These are phyloP conservation scores for Rhodamnia rubescens DNA, from an alignment of 345 rosid genomes.

Conservation along the genomic window DNA sequence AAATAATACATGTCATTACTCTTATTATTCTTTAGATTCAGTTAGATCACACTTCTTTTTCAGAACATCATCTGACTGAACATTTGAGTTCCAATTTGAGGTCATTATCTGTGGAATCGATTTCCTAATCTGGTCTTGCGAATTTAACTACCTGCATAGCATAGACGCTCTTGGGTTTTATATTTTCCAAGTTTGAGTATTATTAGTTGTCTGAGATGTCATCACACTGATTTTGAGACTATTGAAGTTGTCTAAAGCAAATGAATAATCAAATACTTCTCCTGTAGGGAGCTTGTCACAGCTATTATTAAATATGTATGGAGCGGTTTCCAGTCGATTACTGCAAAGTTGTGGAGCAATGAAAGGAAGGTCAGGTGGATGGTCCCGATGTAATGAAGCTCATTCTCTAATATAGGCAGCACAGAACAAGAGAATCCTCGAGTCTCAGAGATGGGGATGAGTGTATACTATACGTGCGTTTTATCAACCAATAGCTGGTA, in stretches of 20 bases:
- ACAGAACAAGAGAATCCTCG: conserved; percentile 44
- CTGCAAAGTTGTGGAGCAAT: conserved; percentile 41
- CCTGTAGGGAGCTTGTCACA: conserved; percentile 51
- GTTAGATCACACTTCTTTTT: background rate
- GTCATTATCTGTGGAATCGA: background rate
- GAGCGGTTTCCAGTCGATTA: conserved; percentile 39
- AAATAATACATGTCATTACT: background rate
- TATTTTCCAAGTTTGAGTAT: background rate
- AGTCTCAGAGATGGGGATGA: background rate
- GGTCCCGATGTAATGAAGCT: conserved; percentile 60
- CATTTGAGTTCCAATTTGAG: background rate
- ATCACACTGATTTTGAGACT: background rate
- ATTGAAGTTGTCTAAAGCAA: background rate
- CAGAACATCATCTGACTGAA: background rate
- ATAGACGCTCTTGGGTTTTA: background rate
- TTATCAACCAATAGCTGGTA: background rate
- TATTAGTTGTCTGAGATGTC: background rate
- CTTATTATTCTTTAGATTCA: background rate
- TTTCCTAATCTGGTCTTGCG: background rate
- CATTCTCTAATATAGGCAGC: conserved; percentile 33
- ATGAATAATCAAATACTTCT: background rate
- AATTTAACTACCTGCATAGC: background rate
- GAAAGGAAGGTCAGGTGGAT: conserved; percentile 33
- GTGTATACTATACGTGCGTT: background rate
- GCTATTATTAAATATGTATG: conserved; percentile 36